Percentiles rank a stretch among this genome's conserved stretches.
Conservation (phyloP, 805 yeast species). For the Kazachstania africana region DNA sequence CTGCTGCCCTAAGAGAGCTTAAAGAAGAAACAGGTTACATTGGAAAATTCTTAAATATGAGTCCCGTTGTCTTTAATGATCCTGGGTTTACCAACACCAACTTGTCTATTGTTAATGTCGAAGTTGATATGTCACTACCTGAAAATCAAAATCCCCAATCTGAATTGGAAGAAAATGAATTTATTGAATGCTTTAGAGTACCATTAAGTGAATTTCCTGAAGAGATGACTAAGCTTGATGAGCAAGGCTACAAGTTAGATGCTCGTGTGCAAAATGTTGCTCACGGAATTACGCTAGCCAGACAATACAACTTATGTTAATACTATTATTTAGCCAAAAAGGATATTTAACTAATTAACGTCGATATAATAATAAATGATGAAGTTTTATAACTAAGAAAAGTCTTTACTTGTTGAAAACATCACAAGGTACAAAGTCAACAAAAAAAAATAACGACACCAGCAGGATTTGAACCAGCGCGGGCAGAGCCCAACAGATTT, state of each 20-base stretch:
- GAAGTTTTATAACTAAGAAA: too few relatives aligned
- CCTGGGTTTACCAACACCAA: slow-evolving; percentile 90
- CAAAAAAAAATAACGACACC: slow-evolving; percentile 26
- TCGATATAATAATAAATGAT: too few relatives aligned
- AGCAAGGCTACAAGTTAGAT: slow-evolving; percentile 69
- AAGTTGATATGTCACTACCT: slow-evolving; percentile 56
- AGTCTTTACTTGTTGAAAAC: too few relatives aligned
- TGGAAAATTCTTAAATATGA: slow-evolving; percentile 43
- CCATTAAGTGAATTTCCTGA: slow-evolving; percentile 50
- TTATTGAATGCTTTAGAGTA: slow-evolving; percentile 75
- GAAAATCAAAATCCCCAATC: slow-evolving; percentile 62
- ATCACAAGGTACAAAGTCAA: too few relatives aligned
- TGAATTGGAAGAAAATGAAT: slow-evolving; percentile 80
- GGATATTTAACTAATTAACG: neutral
- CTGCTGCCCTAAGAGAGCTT: slow-evolving; percentile 79
- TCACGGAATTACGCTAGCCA: slow-evolving; percentile 59
- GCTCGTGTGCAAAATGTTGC: slow-evolving; percentile 83
- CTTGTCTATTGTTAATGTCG: slow-evolving; percentile 64
- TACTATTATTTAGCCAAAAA: too few relatives aligned
- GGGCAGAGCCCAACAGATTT: slow-evolving; percentile 33
- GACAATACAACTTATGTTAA: slow-evolving; percentile 17
- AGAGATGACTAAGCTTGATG: slow-evolving; percentile 38
- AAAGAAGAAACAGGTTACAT: slow-evolving; percentile 88
- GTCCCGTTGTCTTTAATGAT: slow-evolving; percentile 53
- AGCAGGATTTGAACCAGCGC: slow-evolving; percentile 36